These are phyloP conservation scores for Sugiyamaella boreocaroliniensis DNA, from an alignment of 805 yeast genomes.

Conservation along the genomic window DNA sequence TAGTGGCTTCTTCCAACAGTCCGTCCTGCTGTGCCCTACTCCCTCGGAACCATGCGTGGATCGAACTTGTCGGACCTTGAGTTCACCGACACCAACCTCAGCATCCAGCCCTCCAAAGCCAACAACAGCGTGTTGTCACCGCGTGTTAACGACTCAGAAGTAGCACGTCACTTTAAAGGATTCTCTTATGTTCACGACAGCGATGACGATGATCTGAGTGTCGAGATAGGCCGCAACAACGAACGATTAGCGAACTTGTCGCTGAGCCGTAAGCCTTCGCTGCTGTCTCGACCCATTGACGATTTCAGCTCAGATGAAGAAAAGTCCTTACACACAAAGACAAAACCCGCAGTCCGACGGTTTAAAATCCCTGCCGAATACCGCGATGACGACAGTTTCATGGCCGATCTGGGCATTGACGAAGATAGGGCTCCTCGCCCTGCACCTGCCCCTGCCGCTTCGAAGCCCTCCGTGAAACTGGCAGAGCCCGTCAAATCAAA, in stretches of 20 bases:
- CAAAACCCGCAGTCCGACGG: background rate
- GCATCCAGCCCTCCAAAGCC: background rate
- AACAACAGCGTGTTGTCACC: slow-evolving; percentile 12
- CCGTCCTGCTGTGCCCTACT: too few relatives aligned
- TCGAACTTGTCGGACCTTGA: slow-evolving; percentile 1
- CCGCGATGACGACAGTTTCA: slow-evolving; percentile 16
- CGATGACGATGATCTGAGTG: slow-evolving; percentile 5
- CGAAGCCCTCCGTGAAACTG: background rate
- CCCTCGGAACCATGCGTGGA: background rate
- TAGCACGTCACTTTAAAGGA: slow-evolving; percentile 10
- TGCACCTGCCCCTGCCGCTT: background rate
- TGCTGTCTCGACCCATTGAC: background rate
- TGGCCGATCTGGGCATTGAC: slow-evolving; percentile 2
- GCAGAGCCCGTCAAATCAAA: background rate
- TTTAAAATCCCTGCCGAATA: slow-evolving; percentile 16
- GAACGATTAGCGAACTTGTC: background rate
- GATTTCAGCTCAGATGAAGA: slow-evolving; percentile 1
- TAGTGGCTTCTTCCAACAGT: too few relatives aligned
- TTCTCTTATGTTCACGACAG: slow-evolving; percentile 9
- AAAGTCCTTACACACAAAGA: background rate
- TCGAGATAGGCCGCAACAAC: slow-evolving; percentile 9
- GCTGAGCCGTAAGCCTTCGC: background rate
- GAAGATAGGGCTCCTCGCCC: background rate
- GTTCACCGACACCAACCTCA: slow-evolving; percentile 1
- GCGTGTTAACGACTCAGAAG: slow-evolving; percentile 6